Base-by-base conservation (phyloP, 352 stramenopile genomes). In the Pythium vanterpoolii region DNA sequence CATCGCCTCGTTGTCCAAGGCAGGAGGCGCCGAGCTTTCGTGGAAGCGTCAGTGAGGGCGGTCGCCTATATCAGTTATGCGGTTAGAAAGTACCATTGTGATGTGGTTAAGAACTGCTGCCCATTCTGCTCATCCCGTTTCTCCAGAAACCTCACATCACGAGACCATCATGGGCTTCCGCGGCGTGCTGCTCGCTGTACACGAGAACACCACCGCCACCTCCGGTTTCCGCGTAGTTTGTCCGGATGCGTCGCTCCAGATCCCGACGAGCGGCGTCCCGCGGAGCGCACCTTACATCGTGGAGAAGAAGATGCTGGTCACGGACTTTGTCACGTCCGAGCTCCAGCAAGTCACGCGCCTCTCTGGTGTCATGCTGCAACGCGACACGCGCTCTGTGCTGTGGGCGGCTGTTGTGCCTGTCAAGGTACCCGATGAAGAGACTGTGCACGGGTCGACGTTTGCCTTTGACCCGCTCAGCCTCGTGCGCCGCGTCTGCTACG, bases 91-190 rank as follows among this genome's bases (percentile, higher is more conserved):
- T n/a, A n/a, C n/a, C n/a, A n/a, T n/a, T n/a, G n/a, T n/a, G n/a
- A n/a, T n/a, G n/a, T n/a, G n/a, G 34, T 42, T 42, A 19, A 42
- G 6, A 42, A 42, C 34, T 7, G 14, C 14, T n/a, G 13, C 6
- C 34, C 14, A n/a, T 42, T 42, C 34, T 21, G 34, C 5, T 42
- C 34, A 21, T 42, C 34, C 19, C 14, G 34, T 42, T 42, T 42
- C 5, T 7, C 34, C 14, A 21, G 19, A 14, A 39, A 26, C n/a
- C 4, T 21, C 24, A 9, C 45, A 51, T 6, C 30, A 89, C 90
- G 79, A 72, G 73, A 48, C 19, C 45, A 51, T 6, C 30, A 89
- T 93, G 79, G 73, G 73, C 56, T 90, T 90, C 70, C 78, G 78
- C n/a, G 83, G 83, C 21, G 71, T 86, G 54, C 57, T 93, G 47